phyloP scores from a whole-genome alignment of 305 asterid genomes.

The Plantago rigida region DNA sequence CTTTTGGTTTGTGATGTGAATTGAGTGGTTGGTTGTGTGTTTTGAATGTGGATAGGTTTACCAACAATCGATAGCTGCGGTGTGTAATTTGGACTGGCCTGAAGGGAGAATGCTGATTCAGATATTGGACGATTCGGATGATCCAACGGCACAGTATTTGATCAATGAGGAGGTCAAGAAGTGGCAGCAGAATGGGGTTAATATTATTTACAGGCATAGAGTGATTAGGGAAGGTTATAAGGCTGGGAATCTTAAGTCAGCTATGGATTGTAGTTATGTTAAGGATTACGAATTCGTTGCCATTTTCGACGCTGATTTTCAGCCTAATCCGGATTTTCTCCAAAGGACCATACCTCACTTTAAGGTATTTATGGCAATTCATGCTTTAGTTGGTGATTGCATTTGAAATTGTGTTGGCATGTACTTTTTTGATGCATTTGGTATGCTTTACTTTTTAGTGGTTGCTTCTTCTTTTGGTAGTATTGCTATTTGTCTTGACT shows the following conservation, averaged over 20 bases:
- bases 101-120: constrained; percentile 61
- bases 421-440: too few relatives aligned
- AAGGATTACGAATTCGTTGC: constrained; percentile 86
- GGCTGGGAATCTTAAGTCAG: constrained; percentile 90
- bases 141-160: constrained; percentile 44
- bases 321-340: constrained; percentile 75
- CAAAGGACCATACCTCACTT: constrained; percentile 66
- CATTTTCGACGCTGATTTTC: constrained; percentile 83
- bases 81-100: constrained; percentile 83
- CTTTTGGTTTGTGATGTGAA: constrained; percentile 6
- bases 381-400: background rate
- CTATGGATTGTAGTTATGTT: constrained; percentile 79
- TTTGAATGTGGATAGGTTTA: constrained; percentile 41
- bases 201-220: constrained; percentile 76
- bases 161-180: constrained; percentile 69
- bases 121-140: constrained; percentile 84
- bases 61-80: constrained; percentile 87
- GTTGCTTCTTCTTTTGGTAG: too few relatives aligned
- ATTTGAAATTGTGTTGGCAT: background rate
- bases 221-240: constrained; percentile 82
- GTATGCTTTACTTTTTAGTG: too few relatives aligned
- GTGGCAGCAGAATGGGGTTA: constrained; percentile 78
- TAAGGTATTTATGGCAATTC: constrained; percentile 39
- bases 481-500: background rate
- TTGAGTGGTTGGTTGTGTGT: constrained; percentile 8